Evolutionary conservation across 2,329 filamentous ascomycete species (phyloP), one percentile per base, ranked within the genome.

Genomic region (Eutypella sp.): DNA sequence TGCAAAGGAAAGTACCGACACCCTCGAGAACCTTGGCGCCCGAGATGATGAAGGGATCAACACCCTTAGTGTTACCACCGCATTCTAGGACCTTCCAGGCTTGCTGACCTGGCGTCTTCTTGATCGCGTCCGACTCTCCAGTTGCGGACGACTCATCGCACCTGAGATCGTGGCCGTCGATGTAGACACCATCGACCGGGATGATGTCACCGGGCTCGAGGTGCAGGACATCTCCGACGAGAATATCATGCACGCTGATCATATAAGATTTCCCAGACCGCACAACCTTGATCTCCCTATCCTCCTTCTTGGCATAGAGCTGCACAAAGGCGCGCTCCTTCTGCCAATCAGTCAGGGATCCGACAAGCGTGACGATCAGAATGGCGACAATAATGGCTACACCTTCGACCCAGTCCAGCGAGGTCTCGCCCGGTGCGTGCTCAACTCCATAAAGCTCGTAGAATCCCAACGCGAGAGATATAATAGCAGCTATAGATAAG

Each of bases 111-210:
- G 70, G 62, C 1, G 73, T 79, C 66, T 87, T 87, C 63, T 80
- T 82, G 67, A 86, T 78, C 40, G 80, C 76, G 54, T 86, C 81
- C 2, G 82, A 85, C 66, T 87, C 83, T 45, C 84, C 83, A 11
- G 84, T 87, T 1, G 81, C 79, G 5, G 81, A 84, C 7, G 82
- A 85, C 61, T 87, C 83, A 55, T 87, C 83, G 53, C 82, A 87
- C 58, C 81, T 82, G 49, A 87, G 65, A 34, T 79, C 79, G 51
- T 85, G 78, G 2, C 82, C 82, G 10, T 71, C 67, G 50, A 87
- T 79, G 47, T 85, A 74, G 36, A 87, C 70, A 2, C 83, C 83
- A 56, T 87, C 83, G 3, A 80, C 82, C 0, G 83, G 81, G 39
- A 85, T 72, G 39, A 84, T 71, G 55, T 87, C 82, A 47, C 84